Base-by-base conservation (phyloP, 2,329 filamentous ascomycete species). In the Epichloe sylvatica region DNA sequence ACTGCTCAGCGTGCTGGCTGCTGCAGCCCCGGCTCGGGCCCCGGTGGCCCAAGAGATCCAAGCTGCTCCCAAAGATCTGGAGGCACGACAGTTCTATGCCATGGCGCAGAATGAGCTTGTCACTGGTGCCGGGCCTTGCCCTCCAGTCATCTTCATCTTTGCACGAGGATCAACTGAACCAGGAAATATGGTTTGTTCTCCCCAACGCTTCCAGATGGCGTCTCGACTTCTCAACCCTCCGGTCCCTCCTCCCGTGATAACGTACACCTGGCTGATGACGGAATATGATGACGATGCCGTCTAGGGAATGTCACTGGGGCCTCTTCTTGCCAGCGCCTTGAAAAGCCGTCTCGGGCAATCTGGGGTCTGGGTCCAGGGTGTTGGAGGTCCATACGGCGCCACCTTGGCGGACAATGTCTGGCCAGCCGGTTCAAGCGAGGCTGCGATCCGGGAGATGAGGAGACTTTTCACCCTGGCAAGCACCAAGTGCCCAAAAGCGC, bases 361-460 rank as follows among this genome's bases (percentile, higher is more conserved):
- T 8, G 51, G 57, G 17, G 53, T 70, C 51, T 68, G 66, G 66
- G 64, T 71, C 21, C 71, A 74, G 54, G 71, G 71, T 13, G 68
- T 74, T 13, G 65, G 66, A 5, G 61, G 61, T 23, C 53, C 60
- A 2, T 74, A 74, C 57, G 57, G 50, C 1, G 70, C 68, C 0
- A 54, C 54, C 1, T 40, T 71, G 0, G 49, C 55, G 1, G 59
- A 62, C 23, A 72, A 72, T 52, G 59, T 62, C 38, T 60, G 69
- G 1, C 64, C 67, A 3, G 53, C 58, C 2, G 68, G 69, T 38
- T 70, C 69, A 1, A 60, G 60, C 36, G 41, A 42, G 4, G 61
- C 52, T 5, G 66, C 68, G 34, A 72, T 74, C 50, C 49, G 59
- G 1, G 70, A 70, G 49, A 70, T 67, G 35, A 64, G 63, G 23